Conservation (phyloP, 805 yeast genomes). For the Hemisphaericaspora nanyangensis region DNA sequence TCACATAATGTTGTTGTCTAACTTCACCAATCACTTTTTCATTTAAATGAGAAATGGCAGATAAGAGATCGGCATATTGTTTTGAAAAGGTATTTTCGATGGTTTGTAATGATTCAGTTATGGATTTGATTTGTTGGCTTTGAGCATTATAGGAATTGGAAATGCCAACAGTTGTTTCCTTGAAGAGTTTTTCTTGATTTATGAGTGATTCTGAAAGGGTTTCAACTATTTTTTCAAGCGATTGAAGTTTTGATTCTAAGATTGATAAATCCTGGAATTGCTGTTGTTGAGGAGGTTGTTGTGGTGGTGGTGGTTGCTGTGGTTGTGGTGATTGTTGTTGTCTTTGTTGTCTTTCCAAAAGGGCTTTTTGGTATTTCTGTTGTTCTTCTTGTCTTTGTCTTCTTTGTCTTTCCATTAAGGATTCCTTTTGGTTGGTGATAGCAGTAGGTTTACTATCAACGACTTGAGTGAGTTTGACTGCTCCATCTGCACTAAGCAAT, state of each 20-base stretch:
- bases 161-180: slow-evolving; percentile 15
- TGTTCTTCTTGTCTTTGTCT: slow-evolving; percentile 17
- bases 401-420: slow-evolving; percentile 35
- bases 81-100: slow-evolving; percentile 24
- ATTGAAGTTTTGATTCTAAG: slow-evolving; percentile 7
- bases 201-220: neutral
- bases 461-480: slow-evolving; percentile 34
- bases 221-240: neutral
- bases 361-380: slow-evolving; percentile 1
- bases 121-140: neutral
- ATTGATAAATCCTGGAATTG: slow-evolving; percentile 2
- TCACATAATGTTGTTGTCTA: slow-evolving; percentile 34
- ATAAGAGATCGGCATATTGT: slow-evolving; percentile 31
- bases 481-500: slow-evolving; percentile 35
- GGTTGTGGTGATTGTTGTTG: neutral
- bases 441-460: slow-evolving; percentile 8
- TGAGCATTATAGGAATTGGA: neutral
- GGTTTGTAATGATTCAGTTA: slow-evolving; percentile 17
- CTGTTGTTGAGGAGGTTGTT: neutral
- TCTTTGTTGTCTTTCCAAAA: neutral
- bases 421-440: slow-evolving; percentile 19
- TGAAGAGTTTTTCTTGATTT: slow-evolving; percentile 3
- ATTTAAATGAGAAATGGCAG: slow-evolving; percentile 27
- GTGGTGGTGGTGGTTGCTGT: neutral
- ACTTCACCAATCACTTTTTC: slow-evolving; percentile 40